Conservation (phyloP, 1,139 yeast genomes). For the Hyphopichia khmerensis region DNA sequence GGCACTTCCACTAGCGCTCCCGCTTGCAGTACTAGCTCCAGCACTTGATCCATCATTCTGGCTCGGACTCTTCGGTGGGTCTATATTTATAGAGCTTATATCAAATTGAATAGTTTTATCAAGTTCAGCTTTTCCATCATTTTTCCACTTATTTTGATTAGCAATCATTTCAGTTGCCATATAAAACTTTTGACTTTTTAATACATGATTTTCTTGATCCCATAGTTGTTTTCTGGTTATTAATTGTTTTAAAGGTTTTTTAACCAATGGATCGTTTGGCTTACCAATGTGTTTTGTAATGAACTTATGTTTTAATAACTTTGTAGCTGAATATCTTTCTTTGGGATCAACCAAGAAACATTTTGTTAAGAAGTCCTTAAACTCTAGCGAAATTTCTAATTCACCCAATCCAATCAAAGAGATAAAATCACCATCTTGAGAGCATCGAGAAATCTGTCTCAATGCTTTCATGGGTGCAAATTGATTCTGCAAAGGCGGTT, state of each 20-base stretch:
- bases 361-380: conserved; percentile 59
- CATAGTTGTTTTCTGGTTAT: conserved; percentile 40
- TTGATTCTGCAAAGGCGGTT: conserved; percentile 72
- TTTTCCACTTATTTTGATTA: conserved; percentile 37
- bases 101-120: conserved; percentile 32
- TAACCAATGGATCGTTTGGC: conserved; percentile 8
- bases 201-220: conserved; percentile 42
- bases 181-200: conserved; percentile 34
- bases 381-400: conserved; percentile 20
- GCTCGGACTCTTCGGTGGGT: background rate
- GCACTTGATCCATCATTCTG: background rate
- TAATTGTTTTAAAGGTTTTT: conserved; percentile 27
- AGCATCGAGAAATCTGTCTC: conserved; percentile 43
- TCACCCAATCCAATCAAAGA: conserved; percentile 28
- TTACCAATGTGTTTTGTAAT: conserved; percentile 28
- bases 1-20: no score
- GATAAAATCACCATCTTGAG: conserved; percentile 30
- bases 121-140: conserved; percentile 8
- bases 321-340: conserved; percentile 56
- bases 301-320: conserved; percentile 61
- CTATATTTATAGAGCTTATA: conserved; percentile 28
- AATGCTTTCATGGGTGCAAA: conserved; percentile 81
- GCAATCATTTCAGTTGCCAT: conserved; percentile 38
- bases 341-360: conserved; percentile 67
- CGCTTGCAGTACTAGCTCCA: background rate